Conservation (phyloP, 2,329 filamentous ascomycete species). For the Amauroascus verrucosus region DNA sequence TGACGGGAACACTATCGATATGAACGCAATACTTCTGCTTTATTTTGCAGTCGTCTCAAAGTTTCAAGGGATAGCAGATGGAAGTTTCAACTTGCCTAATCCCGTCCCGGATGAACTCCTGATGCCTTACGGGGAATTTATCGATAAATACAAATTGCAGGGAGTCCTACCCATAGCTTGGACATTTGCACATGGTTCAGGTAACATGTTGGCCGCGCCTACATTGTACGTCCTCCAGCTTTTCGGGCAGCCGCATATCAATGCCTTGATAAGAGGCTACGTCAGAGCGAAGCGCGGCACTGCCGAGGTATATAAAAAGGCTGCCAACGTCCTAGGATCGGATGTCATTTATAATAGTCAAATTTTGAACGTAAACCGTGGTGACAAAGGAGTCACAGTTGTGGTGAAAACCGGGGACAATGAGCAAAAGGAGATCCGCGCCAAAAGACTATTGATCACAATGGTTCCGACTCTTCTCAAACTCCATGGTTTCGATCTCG, state of each 20-base stretch:
- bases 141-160: conserved; percentile 20
- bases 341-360: conserved; percentile 15
- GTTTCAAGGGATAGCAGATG: conserved; percentile 1
- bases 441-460: conserved; percentile 34
- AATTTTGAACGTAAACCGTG: conserved; percentile 12
- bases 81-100: conserved; percentile 19
- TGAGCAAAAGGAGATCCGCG: conserved; percentile 24
- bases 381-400: conserved; percentile 16
- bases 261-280: not conserved
- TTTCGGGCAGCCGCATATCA: conserved; percentile 18
- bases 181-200: conserved; percentile 17
- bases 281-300: conserved; percentile 4
- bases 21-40: not conserved
- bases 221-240: conserved; percentile 21
- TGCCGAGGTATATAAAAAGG: conserved; percentile 20
- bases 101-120: conserved; percentile 25
- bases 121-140: conserved; percentile 24
- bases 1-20: not conserved
- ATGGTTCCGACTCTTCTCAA: conserved; percentile 32
- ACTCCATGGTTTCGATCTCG: conserved; percentile 30
- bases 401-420: conserved; percentile 26
- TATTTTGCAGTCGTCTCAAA: conserved; percentile 6
- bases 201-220: conserved; percentile 18
- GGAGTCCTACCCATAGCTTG: conserved; percentile 17
- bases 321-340: conserved; percentile 19